A percentile compares a stretch with the other conserved stretches of the same genome.
These are phyloP conservation scores for Exophiala calicioides DNA, from an alignment of 2,329 filamentous ascomycete genomes.

Conservation along the genomic window DNA sequence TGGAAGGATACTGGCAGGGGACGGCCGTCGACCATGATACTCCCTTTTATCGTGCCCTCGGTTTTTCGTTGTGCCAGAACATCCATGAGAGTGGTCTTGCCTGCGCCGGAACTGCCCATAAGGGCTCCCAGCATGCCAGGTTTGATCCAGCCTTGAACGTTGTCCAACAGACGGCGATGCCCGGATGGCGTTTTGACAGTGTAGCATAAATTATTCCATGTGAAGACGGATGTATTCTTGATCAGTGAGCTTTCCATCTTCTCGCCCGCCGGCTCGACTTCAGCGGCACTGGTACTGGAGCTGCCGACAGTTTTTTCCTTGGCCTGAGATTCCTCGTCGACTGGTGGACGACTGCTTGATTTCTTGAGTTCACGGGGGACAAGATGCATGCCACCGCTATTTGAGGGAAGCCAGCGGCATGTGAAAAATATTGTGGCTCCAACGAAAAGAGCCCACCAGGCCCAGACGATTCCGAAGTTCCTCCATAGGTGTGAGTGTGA, in stretches of 20 bases:
- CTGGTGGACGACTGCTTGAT: slow-evolving; percentile 53
- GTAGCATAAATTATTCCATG: slow-evolving; percentile 58
- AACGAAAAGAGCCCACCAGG: too few relatives aligned
- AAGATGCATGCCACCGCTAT: too few relatives aligned
- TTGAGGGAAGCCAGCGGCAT: slow-evolving; percentile 62
- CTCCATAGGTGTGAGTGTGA: slow-evolving; percentile 62
- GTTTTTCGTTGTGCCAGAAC: slow-evolving; percentile 56
- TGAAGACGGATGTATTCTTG: slow-evolving; percentile 45
- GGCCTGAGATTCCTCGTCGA: not conserved
- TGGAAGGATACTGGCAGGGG: slow-evolving; percentile 63
- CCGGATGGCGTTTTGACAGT: slow-evolving; percentile 47
- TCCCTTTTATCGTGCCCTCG: slow-evolving; percentile 65
- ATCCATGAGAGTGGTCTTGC: slow-evolving; percentile 63
- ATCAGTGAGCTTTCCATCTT: slow-evolving; percentile 29
- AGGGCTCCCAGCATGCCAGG: slow-evolving; percentile 56
- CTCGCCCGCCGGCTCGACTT: not conserved
- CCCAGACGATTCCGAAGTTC: slow-evolving; percentile 71
- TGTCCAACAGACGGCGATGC: slow-evolving; percentile 54
- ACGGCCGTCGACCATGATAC: slow-evolving; percentile 67
- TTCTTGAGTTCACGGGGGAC: slow-evolving; percentile 72
- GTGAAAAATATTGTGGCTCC: too few relatives aligned
- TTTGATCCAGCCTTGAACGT: slow-evolving; percentile 57
- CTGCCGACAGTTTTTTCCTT: too few relatives aligned
- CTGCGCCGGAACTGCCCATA: slow-evolving; percentile 64
- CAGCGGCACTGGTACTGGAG: not conserved